phyloP scores from a whole-genome alignment of 345 rosid genomes.

The Gossypium ekmanianum region DNA sequence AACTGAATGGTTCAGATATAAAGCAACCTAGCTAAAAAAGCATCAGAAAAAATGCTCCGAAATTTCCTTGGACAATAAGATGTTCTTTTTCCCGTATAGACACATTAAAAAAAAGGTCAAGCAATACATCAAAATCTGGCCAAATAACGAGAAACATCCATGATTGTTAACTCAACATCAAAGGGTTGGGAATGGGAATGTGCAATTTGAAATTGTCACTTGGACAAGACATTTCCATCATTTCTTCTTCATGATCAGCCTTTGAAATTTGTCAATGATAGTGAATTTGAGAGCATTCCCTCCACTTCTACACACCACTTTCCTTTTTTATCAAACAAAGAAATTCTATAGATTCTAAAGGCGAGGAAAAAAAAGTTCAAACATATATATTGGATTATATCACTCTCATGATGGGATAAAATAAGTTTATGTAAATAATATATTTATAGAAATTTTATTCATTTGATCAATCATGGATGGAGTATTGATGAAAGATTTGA shows the following conservation, averaged over 20 bases:
- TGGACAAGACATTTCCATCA: not conserved
- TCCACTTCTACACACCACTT: not conserved
- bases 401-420: too few species aligned
- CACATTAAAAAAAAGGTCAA: slow-evolving; percentile 17
- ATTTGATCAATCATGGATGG: too few species aligned
- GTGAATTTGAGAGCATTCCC: slow-evolving; percentile 11
- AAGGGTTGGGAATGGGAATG: not conserved
- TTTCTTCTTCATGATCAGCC: slow-evolving; percentile 9
- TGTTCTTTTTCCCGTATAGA: too few species aligned
- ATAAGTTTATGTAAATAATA: too few species aligned
- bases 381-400: too few species aligned
- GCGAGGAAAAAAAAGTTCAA: too few species aligned
- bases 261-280: slow-evolving; percentile 19
- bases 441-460: too few species aligned
- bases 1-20: not conserved
- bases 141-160: slow-evolving; percentile 8
- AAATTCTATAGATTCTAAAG: not conserved
- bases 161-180: slow-evolving; percentile 15
- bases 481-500: too few species aligned
- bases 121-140: not conserved
- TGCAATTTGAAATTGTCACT: not conserved
- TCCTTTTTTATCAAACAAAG: not conserved
- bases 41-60: not conserved
- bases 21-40: not conserved
- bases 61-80: not conserved